Evolutionary conservation across 805 yeast species (phyloP).

Genomic region (Wickerhamiella brachini): DNA sequence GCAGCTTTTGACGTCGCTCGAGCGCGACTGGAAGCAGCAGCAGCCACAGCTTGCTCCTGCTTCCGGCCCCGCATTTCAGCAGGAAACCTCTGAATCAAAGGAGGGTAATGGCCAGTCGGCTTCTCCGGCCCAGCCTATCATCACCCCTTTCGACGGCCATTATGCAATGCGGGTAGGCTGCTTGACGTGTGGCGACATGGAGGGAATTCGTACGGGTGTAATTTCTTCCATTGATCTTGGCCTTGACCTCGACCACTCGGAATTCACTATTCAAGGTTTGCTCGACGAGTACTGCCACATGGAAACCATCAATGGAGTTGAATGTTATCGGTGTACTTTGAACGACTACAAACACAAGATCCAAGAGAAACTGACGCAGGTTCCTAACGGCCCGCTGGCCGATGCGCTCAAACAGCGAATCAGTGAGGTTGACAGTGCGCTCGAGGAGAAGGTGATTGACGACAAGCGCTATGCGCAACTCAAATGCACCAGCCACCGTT

Average conservation of each 20-base stretch:
- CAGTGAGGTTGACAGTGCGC: constrained; percentile 35
- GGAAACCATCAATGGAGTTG: constrained; percentile 84
- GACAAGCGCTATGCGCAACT: constrained; percentile 66
- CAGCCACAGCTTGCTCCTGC: background rate
- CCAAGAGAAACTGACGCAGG: constrained; percentile 9
- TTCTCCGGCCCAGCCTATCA: constrained; percentile 32
- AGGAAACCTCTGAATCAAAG: no score
- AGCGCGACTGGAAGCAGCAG: constrained; percentile 18
- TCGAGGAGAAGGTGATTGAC: constrained; percentile 53
- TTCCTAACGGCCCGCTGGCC: constrained; percentile 1
- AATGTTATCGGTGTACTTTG: constrained; percentile 86
- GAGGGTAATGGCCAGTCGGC: no score
- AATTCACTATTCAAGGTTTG: constrained; percentile 16
- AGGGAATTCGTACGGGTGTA: constrained; percentile 77
- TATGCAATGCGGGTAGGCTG: constrained; percentile 86
- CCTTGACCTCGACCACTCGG: constrained; percentile 10
- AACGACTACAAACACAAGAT: constrained; percentile 22
- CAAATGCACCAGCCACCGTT: constrained; percentile 60
- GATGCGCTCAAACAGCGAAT: constrained; percentile 33
- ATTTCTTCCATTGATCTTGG: constrained; percentile 30
- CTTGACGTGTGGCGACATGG: constrained; percentile 80
- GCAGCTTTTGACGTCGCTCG: constrained; percentile 24
- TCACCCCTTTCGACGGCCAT: constrained; percentile 88
- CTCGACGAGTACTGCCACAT: constrained; percentile 32
- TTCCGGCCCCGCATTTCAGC: no score